phyloP scores from a whole-genome alignment of 2,329 filamentous ascomycete species.

The Pseudogymnoascus sp. region DNA sequence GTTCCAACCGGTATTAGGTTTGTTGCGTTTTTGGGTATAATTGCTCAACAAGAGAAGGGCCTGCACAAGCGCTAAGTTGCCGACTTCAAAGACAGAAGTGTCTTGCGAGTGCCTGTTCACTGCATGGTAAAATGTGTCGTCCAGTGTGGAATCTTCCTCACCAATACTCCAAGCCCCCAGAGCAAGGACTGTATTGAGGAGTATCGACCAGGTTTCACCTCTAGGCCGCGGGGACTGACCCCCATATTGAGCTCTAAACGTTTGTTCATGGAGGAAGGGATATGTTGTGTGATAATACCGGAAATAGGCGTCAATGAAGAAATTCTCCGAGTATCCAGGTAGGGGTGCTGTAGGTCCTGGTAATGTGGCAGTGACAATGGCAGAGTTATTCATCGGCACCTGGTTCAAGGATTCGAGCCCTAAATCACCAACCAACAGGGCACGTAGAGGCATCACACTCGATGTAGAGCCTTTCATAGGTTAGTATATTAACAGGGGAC shows the following conservation, averaged over 20 bases:
- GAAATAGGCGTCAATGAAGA: slow-evolving; percentile 19
- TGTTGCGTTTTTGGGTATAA: slow-evolving; percentile 39
- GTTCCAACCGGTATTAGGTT: slow-evolving; percentile 46
- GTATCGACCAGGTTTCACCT: slow-evolving; percentile 28
- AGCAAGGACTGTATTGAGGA: slow-evolving; percentile 32
- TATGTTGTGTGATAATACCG: slow-evolving; percentile 17
- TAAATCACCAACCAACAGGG: neutral
- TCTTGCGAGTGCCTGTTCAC: slow-evolving; percentile 26
- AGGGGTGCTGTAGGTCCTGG: neutral
- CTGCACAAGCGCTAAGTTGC: slow-evolving; percentile 29
- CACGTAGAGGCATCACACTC: neutral
- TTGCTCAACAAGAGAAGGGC: slow-evolving; percentile 31
- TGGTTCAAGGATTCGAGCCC: neutral
- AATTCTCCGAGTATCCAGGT: neutral
- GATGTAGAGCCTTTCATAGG: neutral
- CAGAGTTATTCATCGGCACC: neutral
- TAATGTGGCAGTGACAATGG: neutral
- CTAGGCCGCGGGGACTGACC: slow-evolving; percentile 17
- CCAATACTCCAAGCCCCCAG: slow-evolving; percentile 32
- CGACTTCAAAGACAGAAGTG: slow-evolving; percentile 29
- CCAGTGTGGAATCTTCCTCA: slow-evolving; percentile 23
- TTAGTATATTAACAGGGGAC: neutral
- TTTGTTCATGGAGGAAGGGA: slow-evolving; percentile 19
- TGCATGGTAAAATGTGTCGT: slow-evolving; percentile 27
- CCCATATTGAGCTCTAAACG: slow-evolving; percentile 16